Evolutionary conservation across 768 basidiomycete species (phyloP).

Genomic region (Tricholoma sp.): DNA sequence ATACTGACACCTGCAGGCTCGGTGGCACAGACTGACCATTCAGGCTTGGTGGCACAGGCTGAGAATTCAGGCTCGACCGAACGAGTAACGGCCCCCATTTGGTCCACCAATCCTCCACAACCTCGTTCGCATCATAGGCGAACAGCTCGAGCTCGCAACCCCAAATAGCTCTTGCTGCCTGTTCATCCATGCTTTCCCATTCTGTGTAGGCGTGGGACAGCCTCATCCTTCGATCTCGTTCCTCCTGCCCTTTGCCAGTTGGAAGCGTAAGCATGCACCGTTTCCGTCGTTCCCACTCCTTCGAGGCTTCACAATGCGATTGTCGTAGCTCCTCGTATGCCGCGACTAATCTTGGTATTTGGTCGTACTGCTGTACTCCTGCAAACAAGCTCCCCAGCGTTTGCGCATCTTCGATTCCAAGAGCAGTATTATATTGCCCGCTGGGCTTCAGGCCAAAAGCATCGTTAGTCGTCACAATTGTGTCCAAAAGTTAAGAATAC

Average conservation of each 20-base stretch:
- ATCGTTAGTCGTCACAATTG: neutral
- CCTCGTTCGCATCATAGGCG: conserved; percentile 47
- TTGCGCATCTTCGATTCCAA: conserved; percentile 59
- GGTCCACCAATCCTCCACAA: conserved; percentile 62
- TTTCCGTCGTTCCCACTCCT: conserved; percentile 41
- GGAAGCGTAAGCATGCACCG: conserved; percentile 41
- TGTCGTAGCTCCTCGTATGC: conserved; percentile 58
- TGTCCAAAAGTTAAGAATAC: conserved; percentile 5
- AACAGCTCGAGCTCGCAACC: conserved; percentile 47
- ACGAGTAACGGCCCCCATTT: conserved; percentile 35
- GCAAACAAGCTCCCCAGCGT: conserved; percentile 56
- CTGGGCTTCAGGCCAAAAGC: conserved; percentile 38
- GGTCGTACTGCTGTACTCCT: conserved; percentile 38
- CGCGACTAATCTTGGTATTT: conserved; percentile 45
- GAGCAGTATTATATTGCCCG: conserved; percentile 43
- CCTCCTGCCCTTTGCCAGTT: conserved; percentile 36
- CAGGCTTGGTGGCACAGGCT: conserved; percentile 9
- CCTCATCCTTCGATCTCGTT: conserved; percentile 39
- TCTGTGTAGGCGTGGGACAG: conserved; percentile 27
- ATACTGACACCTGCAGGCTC: conserved; percentile 19
- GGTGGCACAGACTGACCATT: conserved; percentile 10
- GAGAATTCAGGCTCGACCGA: conserved; percentile 14
- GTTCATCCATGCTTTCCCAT: conserved; percentile 42
- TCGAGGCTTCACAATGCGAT: conserved; percentile 41
- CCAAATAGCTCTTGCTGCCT: conserved; percentile 42